Base-by-base conservation (phyloP, 768 basidiomycete species). In the Pleurotus salmoneostramineus region DNA sequence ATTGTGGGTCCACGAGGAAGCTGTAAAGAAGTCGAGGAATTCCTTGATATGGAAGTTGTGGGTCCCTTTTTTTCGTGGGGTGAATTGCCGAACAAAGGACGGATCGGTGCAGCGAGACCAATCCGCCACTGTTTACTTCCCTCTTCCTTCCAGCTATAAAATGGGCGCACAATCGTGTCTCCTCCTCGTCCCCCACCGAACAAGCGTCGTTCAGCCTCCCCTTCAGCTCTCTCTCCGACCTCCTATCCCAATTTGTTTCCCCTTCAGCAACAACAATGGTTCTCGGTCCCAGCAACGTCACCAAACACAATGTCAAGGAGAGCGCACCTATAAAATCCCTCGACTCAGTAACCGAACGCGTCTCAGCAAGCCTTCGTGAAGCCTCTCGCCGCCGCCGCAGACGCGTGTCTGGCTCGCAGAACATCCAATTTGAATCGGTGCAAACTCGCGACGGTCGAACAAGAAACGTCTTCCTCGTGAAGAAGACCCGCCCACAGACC, bases 311-410 rank as follows among this genome's bases (percentile, higher is more conserved):
- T 8, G 62, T 72, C 49, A 56, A 63, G 4, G 75, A 76, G 57
- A 76, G 76, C 60, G 66, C 66, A 0, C 73, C 73, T 2, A 54
- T 61, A 15, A 43, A 17, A 10, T 46, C 56, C 59, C 12, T 54
- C 11, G 68, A 67, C 48, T 57, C 60, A 8, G 34, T 66, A 12
- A 52, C 64, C 7, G 56, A 64, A 5, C 69, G 64, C 34, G 36
- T 68, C 35, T 63, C 65, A 4, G 60, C 58, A 46, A 62, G 47
- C 47, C 48, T 67, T 49, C 62, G 66, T 12, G 60, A 65, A 14
- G 69, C 72, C 0, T 64, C 72, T 12, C 74, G 70, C 52, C 75
- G 77, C 10, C 74, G 79, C 34, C 74, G 79, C n/a, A 69, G 67
- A 14, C 74, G 74, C 42, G 60, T 63, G 5, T 65, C 65, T 5